phyloP scores from a whole-genome alignment of 441 rosid genomes.

The Gossypium armourianum region DNA sequence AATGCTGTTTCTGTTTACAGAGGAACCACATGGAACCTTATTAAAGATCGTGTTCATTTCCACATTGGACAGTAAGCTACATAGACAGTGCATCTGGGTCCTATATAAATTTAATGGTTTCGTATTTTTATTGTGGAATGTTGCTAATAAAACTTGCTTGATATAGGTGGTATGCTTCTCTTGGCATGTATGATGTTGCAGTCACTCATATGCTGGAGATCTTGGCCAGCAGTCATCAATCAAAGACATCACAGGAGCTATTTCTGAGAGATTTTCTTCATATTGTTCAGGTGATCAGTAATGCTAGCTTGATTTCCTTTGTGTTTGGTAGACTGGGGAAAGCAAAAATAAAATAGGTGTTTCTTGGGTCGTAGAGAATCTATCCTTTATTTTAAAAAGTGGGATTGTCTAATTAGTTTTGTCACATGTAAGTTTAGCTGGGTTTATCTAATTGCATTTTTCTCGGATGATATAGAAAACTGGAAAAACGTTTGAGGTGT shows the following conservation, averaged over 20 bases:
- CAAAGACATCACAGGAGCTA: constrained; percentile 75
- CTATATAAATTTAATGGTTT: constrained; percentile 10
- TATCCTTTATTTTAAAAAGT: background rate
- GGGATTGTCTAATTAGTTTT: constrained; percentile 2
- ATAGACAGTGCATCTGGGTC: constrained; percentile 16
- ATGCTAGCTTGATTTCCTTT: constrained; percentile 4
- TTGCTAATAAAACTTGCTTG: constrained; percentile 17
- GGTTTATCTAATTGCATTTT: background rate
- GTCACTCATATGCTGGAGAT: constrained; percentile 68
- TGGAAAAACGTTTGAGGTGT: constrained; percentile 62
- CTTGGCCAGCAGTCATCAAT: constrained; percentile 74
- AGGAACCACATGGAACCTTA: constrained; percentile 76
- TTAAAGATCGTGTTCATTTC: constrained; percentile 90
- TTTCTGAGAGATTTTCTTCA: constrained; percentile 74
- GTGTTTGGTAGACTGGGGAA: constrained; percentile 16
- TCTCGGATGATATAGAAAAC: constrained; percentile 53
- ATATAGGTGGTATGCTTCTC: constrained; percentile 80
- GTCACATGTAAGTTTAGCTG: background rate
- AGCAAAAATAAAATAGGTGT: background rate
- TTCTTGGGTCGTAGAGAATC: background rate
- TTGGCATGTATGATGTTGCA: constrained; percentile 86
- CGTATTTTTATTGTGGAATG: constrained; percentile 15
- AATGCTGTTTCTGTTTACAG: constrained; percentile 77
- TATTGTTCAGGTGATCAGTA: constrained; percentile 50
- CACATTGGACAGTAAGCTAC: constrained; percentile 86